Percentiles rank a stretch among this genome's conserved stretches.
phyloP scores from a whole-genome alignment of 805 yeast genomes.

The Ogataea paraovalis region DNA sequence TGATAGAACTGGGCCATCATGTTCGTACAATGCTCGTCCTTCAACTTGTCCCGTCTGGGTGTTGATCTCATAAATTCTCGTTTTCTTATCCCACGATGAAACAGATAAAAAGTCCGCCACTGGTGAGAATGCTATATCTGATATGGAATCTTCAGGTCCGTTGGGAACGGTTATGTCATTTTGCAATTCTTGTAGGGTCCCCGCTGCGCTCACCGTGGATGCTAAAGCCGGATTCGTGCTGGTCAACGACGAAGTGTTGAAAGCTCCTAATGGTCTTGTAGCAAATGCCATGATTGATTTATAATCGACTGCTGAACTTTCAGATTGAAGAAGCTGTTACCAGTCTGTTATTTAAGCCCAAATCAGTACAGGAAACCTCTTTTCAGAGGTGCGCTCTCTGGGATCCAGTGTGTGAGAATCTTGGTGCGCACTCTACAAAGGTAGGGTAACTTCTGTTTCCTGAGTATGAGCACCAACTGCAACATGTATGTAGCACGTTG shows the following conservation, averaged over 20 bases:
- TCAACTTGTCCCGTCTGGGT: conserved; percentile 70
- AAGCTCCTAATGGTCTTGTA: conserved; percentile 25
- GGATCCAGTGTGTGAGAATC: too few species aligned
- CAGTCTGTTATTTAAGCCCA: too few species aligned
- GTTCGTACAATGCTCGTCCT: conserved; percentile 87
- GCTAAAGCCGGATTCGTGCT: conserved; percentile 6
- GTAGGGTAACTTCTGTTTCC: too few species aligned
- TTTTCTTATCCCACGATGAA: conserved; percentile 93
- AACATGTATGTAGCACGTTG: too few species aligned
- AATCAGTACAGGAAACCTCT: too few species aligned
- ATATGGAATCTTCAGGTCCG: conserved; percentile 89
- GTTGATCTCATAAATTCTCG: conserved; percentile 83
- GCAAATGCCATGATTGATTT: conserved; percentile 29
- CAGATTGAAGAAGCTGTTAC: too few species aligned
- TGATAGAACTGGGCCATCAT: conserved; percentile 80
- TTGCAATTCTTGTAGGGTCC: conserved; percentile 55
- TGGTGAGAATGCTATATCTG: conserved; percentile 83
- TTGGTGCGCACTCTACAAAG: too few species aligned
- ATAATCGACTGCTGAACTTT: conserved; percentile 10
- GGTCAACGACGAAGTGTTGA: conserved; percentile 14
- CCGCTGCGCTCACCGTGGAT: conserved; percentile 34
- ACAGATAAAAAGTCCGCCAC: conserved; percentile 77
- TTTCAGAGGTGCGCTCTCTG: too few species aligned
- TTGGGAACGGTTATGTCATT: conserved; percentile 68
- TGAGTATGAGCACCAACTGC: too few species aligned